A percentile compares a stretch with the other conserved stretches of the same genome.
These are phyloP conservation scores for Rhodamnia rubescens DNA, from an alignment of 345 rosid species.

Conservation along the genomic window DNA sequence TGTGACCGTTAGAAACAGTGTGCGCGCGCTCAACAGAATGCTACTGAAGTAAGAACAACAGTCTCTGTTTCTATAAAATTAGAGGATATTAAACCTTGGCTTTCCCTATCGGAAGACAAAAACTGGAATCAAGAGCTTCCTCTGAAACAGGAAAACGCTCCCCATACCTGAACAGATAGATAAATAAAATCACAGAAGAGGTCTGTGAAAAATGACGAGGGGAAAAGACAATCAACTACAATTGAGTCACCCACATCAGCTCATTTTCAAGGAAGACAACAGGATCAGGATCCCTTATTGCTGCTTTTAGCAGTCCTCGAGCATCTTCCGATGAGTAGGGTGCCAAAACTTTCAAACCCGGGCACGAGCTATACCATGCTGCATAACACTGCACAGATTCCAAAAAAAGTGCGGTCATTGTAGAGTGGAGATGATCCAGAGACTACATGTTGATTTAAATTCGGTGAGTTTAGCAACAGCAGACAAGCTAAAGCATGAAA, in stretches of 20 bases:
- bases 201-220: neutral
- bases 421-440: neutral
- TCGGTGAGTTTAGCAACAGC: neutral
- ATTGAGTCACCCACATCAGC: constrained; percentile 48
- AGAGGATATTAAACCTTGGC: constrained; percentile 46
- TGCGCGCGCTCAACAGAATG: neutral
- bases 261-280: constrained; percentile 96
- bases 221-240: neutral
- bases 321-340: constrained; percentile 93
- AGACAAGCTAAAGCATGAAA: neutral
- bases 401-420: neutral
- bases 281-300: constrained; percentile 94
- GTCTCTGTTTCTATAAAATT: neutral
- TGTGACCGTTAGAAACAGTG: constrained; percentile 10
- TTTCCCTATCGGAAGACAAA: constrained; percentile 91
- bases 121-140: constrained; percentile 85
- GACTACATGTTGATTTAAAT: neutral
- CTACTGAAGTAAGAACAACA: neutral
- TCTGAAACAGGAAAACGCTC: constrained; percentile 85
- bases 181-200: neutral
- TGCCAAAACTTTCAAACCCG: constrained; percentile 77
- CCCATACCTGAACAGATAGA: constrained; percentile 46
- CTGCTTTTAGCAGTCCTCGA: constrained; percentile 87
- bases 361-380: constrained; percentile 70
- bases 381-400: constrained; percentile 62